Evolutionary conservation across 148 eudicot species (phyloP).

Genomic region (Cornus suecica): DNA sequence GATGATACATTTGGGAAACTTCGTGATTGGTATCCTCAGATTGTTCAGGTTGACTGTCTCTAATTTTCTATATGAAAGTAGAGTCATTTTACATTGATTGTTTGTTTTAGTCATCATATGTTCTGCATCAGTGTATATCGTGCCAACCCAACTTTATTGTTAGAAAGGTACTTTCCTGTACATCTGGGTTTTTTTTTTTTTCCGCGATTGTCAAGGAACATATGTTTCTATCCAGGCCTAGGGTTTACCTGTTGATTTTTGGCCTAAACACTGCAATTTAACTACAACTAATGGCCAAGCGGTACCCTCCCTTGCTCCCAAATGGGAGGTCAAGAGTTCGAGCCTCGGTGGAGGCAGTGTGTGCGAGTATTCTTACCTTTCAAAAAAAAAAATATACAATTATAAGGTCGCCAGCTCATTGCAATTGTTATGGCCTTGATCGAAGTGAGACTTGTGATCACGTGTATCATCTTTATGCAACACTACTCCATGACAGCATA

Average conservation of each 20-base stretch:
- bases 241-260: neutral
- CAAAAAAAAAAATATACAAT: too few species aligned
- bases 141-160: neutral
- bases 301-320: too few species aligned
- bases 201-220: neutral
- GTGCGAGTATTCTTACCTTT: too few species aligned
- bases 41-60: constrained; percentile 23
- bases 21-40: constrained; percentile 25
- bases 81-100: neutral
- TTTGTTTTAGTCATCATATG: neutral
- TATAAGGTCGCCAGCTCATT: neutral
- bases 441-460: neutral
- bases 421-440: neutral
- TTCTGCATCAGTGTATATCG: neutral
- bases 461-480: neutral
- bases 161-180: neutral
- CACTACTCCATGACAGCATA: neutral
- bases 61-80: neutral
- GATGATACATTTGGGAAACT: constrained; percentile 26
- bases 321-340: too few species aligned
- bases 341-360: too few species aligned
- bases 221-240: neutral
- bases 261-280: neutral
- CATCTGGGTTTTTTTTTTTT: neutral
- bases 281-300: too few species aligned